phyloP scores from a whole-genome alignment of 805 yeast species.

The Wickerhamiella siamensis region DNA sequence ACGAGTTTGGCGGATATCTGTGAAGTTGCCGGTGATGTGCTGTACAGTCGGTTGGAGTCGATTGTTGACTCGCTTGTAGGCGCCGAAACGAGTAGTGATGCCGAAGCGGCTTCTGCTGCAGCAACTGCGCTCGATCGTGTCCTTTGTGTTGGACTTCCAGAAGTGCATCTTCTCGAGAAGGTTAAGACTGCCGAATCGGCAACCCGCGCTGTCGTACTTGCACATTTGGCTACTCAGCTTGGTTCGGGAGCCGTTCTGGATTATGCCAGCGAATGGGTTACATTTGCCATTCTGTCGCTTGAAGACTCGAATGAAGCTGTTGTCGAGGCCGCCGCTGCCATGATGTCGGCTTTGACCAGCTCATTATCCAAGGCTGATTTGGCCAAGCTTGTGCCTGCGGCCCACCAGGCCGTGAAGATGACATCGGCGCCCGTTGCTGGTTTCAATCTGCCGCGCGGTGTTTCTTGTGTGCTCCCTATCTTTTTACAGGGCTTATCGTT shows the following conservation, averaged over 20 bases:
- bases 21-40: constrained; percentile 66
- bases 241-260: not conserved
- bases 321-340: constrained; percentile 48
- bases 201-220: constrained; percentile 33
- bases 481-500: constrained; percentile 93
- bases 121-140: constrained; percentile 49
- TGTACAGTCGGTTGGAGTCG: constrained; percentile 54
- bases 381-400: constrained; percentile 68
- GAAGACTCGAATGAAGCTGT: constrained; percentile 46
- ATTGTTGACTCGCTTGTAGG: constrained; percentile 64
- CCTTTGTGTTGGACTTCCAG: constrained; percentile 40
- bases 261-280: constrained; percentile 62
- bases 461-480: constrained; percentile 75
- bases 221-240: constrained; percentile 41
- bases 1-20: constrained; percentile 25
- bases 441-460: constrained; percentile 59
- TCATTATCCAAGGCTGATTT: constrained; percentile 61
- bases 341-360: constrained; percentile 52
- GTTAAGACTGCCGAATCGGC: not conserved
- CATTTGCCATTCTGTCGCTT: constrained; percentile 52
- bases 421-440: constrained; percentile 60
- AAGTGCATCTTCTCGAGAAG: constrained; percentile 38
- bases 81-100: constrained; percentile 22
- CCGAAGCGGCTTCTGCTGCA: constrained; percentile 21
- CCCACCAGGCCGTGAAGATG: constrained; percentile 53